Conservation (phyloP, 139 green algal species). For the Marvania coccoides region DNA sequence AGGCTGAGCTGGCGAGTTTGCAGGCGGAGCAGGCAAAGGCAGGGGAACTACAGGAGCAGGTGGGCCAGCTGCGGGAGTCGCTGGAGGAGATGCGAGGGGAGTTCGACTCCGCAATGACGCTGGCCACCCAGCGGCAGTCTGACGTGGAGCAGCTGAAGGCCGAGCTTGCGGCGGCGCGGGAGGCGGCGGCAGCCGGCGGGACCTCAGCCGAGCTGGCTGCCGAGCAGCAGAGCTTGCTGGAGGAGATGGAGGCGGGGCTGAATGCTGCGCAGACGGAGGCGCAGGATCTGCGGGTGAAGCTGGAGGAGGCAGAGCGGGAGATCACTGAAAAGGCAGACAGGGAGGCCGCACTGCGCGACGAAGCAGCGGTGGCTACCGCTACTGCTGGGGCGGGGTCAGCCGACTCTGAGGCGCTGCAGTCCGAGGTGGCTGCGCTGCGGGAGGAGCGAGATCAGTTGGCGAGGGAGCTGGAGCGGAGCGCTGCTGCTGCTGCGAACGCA, state of each 20-base stretch:
- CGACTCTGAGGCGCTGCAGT: not conserved
- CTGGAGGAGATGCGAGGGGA: not conserved
- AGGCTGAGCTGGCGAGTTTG: not conserved
- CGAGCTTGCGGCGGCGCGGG: not conserved
- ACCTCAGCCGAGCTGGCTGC: not conserved
- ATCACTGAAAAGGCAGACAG: not conserved
- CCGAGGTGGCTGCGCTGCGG: not conserved
- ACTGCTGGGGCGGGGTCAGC: not conserved
- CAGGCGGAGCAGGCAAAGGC: too few relatives aligned
- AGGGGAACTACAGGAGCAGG: not conserved
- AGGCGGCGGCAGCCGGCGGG: not conserved
- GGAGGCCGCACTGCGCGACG: not conserved
- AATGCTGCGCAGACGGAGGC: not conserved
- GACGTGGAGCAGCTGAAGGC: not conserved
- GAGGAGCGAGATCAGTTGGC: not conserved
- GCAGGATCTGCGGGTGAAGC: not conserved
- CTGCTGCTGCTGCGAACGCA: not conserved
- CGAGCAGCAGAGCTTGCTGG: not conserved
- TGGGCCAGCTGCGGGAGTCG: not conserved
- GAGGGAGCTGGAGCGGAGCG: slow-evolving; percentile 1
- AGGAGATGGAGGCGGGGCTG: not conserved
- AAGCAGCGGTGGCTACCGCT: not conserved
- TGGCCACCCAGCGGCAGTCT: slow-evolving; percentile 4
- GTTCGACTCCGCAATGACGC: not conserved
- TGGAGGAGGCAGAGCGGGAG: not conserved